These are phyloP conservation scores for Rhinocladiella mackenziei DNA, from an alignment of 2,329 filamentous ascomycete species.

Conservation along the genomic window DNA sequence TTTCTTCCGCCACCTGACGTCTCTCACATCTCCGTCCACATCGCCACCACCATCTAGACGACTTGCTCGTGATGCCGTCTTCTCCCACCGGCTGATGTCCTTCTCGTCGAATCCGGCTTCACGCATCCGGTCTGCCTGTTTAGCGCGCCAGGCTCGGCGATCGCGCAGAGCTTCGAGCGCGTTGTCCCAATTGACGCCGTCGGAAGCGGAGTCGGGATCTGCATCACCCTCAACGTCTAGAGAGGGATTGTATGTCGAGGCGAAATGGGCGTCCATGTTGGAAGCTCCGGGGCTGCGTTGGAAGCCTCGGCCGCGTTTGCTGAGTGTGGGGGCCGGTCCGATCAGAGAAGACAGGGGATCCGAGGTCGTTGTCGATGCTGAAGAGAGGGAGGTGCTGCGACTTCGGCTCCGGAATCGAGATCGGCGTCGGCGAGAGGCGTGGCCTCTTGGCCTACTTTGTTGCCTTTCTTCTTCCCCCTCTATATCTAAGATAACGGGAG, in stretches of 20 bases:
- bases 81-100: slow-evolving; percentile 67
- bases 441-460: too few relatives aligned
- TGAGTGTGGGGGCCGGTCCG: slow-evolving; percentile 56
- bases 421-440: background rate
- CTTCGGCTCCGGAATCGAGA: background rate
- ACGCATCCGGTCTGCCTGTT: slow-evolving; percentile 70
- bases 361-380: slow-evolving; percentile 44
- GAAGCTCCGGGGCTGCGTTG: slow-evolving; percentile 51
- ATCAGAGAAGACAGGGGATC: slow-evolving; percentile 74
- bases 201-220: slow-evolving; percentile 42
- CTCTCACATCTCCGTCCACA: slow-evolving; percentile 58
- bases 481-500: background rate
- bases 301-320: slow-evolving; percentile 66
- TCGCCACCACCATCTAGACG: slow-evolving; percentile 21
- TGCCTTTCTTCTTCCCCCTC: background rate
- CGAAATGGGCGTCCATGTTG: slow-evolving; percentile 74
- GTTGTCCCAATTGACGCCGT: slow-evolving; percentile 70
- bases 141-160: slow-evolving; percentile 70
- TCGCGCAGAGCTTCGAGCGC: slow-evolving; percentile 74
- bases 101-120: slow-evolving; percentile 74
- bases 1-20: slow-evolving; percentile 67
- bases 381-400: slow-evolving; percentile 7
- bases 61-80: slow-evolving; percentile 35
- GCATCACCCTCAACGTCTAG: slow-evolving; percentile 52
- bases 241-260: slow-evolving; percentile 57